Base-by-base conservation (phyloP, 768 basidiomycete species). In the Lactarius hengduanensis region DNA sequence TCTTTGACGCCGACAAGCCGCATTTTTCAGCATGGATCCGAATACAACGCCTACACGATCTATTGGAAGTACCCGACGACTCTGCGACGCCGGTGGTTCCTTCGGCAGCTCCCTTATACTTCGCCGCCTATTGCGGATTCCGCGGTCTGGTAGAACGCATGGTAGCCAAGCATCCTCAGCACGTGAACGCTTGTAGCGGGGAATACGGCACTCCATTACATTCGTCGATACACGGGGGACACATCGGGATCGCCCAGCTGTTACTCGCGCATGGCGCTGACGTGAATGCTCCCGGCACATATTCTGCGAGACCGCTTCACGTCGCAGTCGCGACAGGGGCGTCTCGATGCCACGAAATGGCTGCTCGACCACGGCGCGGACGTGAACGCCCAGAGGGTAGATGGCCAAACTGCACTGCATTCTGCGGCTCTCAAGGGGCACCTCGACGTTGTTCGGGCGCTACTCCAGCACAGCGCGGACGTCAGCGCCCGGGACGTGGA, bases 311-410 rank as follows among this genome's bases (percentile, higher is more conserved):
- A 22, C 50, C 50, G 5, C 50, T 53, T 22, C 50, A 53, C 50
- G 22, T 53, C 22, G 50, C 50, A n/a, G 50, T 53, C 50, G 22
- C 50, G 50, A 15, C 50, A 53, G 1, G 22, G 50, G 22, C 50
- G 22, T 13, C 50, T 26, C 50, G 50, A 53, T 26, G 13, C 50
- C 22, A 22, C 13, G 2, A 53, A 53, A 22, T 53, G 22, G 22
- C 50, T 53, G 50, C 50, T 53, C 22, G 50, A 53, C n/a, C 50
- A 53, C 50, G 50, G 22, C 13, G 50, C 50, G 50, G 50, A 53
- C 50, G 50, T 53, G 50, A 53, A 53, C 13, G 22, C 50, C 22
- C 11, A 5, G 50, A 22, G 22, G 50, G 50, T 7, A 22, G 22
- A 53, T 22, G 50, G 50, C 50, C 50, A 53, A 11, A 53, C 50